Conservation (phyloP, 768 basidiomycete genomes). For the Crassisporium funariophilum region DNA sequence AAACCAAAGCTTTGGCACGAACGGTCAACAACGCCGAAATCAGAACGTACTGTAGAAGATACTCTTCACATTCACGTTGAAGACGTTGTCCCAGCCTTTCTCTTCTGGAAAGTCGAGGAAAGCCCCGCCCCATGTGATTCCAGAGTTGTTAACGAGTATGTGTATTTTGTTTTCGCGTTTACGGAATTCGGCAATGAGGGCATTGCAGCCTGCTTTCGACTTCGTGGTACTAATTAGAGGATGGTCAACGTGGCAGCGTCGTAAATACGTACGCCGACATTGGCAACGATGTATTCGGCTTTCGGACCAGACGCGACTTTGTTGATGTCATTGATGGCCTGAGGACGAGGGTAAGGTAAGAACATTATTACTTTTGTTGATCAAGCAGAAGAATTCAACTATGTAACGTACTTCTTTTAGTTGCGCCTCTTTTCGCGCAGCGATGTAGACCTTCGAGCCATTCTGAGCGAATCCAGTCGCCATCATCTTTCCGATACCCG, state of each 20-base stretch:
- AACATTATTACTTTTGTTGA: conserved; percentile 1
- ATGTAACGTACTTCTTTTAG: conserved; percentile 64
- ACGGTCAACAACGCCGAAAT: not conserved
- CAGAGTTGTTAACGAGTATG: conserved; percentile 84
- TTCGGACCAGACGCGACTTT: conserved; percentile 54
- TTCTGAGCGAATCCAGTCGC: conserved; percentile 82
- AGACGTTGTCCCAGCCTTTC: conserved; percentile 84
- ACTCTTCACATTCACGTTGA: conserved; percentile 84
- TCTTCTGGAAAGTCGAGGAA: conserved; percentile 75
- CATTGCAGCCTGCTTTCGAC: conserved; percentile 81
- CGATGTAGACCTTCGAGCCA: conserved; percentile 89
- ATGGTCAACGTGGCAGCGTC: not conserved
- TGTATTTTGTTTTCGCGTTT: conserved; percentile 73
- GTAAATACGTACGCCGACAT: conserved; percentile 59
- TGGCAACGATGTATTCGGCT: conserved; percentile 74
- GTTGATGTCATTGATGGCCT: conserved; percentile 64
- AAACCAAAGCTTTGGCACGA: not conserved
- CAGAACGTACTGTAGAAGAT: conserved; percentile 70
- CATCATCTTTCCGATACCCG: conserved; percentile 85
- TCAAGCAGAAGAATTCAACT: not conserved
- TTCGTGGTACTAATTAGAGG: conserved; percentile 26
- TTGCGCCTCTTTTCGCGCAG: conserved; percentile 78
- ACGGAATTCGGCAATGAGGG: conserved; percentile 67
- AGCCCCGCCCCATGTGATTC: conserved; percentile 76
- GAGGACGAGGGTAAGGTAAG: conserved; percentile 7